Conservation (phyloP, 352 stramenopile species). For the Phytophthora palmivora region DNA sequence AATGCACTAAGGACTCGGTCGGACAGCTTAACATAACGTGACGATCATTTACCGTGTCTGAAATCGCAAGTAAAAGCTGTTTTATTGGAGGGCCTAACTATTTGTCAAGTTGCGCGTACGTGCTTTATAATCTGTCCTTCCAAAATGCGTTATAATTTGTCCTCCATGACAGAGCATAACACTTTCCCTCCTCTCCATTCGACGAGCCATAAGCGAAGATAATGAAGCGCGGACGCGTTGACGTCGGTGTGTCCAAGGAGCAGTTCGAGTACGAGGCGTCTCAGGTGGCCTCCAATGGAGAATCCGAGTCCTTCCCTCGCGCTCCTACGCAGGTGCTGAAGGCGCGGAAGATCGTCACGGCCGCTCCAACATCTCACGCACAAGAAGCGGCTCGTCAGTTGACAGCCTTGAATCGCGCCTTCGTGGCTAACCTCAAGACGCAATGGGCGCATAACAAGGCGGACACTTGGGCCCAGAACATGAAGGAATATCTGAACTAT, state of each 20-base stretch:
- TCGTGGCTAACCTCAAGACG: conserved; percentile 60
- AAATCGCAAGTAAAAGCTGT: too few relatives aligned
- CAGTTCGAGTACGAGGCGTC: conserved; percentile 57
- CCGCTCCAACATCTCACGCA: conserved; percentile 29
- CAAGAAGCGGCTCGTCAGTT: conserved; percentile 65
- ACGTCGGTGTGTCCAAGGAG: conserved; percentile 79
- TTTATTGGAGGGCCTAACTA: too few relatives aligned
- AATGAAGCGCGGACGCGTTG: conserved; percentile 76
- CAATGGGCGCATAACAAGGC: conserved; percentile 72
- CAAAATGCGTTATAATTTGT: too few relatives aligned
- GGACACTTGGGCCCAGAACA: conserved; percentile 77
- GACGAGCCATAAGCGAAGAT: neutral
- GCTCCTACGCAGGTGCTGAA: conserved; percentile 59
- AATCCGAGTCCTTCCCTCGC: conserved; percentile 34
- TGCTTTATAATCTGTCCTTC: too few relatives aligned
- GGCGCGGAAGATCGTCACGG: conserved; percentile 50
- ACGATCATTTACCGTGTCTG: too few relatives aligned
- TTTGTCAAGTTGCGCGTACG: too few relatives aligned
- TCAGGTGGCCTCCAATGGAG: conserved; percentile 15
- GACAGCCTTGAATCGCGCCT: conserved; percentile 74
- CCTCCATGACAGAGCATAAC: neutral
- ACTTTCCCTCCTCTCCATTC: conserved; percentile 6
- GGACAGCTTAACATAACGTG: too few relatives aligned
- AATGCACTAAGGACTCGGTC: too few relatives aligned
- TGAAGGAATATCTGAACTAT: conserved; percentile 83